Evolutionary conservation across 1,139 yeast species (phyloP), one percentile per base, ranked within the genome.

Genomic region (Candida anutae): DNA sequence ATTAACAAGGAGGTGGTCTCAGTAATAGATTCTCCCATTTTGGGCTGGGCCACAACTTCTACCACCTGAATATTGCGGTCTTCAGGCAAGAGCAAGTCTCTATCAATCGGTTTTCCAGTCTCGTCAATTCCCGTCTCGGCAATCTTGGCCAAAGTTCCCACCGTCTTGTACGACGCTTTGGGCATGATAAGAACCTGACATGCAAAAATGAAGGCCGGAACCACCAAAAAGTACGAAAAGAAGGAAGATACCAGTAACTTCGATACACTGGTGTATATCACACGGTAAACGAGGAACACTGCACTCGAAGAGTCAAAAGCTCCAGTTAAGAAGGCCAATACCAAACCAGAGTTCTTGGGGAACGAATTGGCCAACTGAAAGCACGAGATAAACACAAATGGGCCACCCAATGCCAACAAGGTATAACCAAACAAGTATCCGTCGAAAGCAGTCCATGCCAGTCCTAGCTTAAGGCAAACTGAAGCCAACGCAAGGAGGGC

Each of bases 181-280:
- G 96, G 96, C 95, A 88, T 85, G 16, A 87, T 58, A 22, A 75
- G 62, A 6, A 79, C 21, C 51, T 85, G 95, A 41, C 90, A 82
- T 1, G 74, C 24, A 9, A 82, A 54, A 26, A 87, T 84, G 48
- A 84, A 81, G 0, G 74, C 31, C 0, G 97, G 95, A 3, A 85
- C 85, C 5, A 73, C 42, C 45, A 82, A 50, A 46, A 84, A 90
- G 34, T 59, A 48, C 11, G 69, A 54, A 58, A 88, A 84, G 49
- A 88, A 85, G 26, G 53, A 59, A 13, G 63, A 46, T 5, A 84
- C 46, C 3, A 56, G 31, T 13, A 64, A 33, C 28, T 40, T 29
- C 22, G 43, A 36, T 28, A 50, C 30, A 30, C 67, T 64, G 40
- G 76, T 72, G 49, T 81, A 82, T 18, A 72, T 46, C 15, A 80